Conservation (phyloP, 1,284 basidiomycete species). For the Irpex rosettiformis region DNA sequence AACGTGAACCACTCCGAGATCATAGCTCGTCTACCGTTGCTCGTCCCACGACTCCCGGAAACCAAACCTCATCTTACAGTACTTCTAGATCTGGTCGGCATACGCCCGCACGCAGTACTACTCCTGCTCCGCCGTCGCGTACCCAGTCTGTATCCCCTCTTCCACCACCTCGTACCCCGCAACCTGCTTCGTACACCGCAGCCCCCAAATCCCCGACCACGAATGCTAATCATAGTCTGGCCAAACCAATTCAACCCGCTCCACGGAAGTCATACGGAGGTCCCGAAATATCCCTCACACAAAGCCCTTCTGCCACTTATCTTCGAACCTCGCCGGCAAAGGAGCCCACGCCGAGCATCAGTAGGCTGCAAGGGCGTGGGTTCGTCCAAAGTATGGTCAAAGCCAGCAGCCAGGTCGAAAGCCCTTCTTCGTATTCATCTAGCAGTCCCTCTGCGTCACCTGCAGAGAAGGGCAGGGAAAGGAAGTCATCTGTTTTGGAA, state of each 20-base stretch:
- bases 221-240: conserved; percentile 49
- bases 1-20: neutral
- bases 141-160: conserved; percentile 15
- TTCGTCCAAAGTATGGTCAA: conserved; percentile 80
- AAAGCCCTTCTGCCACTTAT: conserved; percentile 54
- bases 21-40: neutral
- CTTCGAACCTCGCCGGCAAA: conserved; percentile 53
- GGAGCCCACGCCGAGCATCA: conserved; percentile 76
- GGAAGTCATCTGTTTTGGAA: conserved; percentile 53
- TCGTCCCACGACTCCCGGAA: neutral
- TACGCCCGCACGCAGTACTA: conserved; percentile 7
- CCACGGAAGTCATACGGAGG: conserved; percentile 40
- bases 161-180: conserved; percentile 22
- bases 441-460: conserved; percentile 9
- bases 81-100: neutral
- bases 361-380: conserved; percentile 75
- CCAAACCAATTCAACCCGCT: conserved; percentile 46
- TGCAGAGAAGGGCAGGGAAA: conserved; percentile 20
- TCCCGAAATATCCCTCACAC: conserved; percentile 44
- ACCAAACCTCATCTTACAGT: neutral
- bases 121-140: conserved; percentile 14
- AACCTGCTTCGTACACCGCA: conserved; percentile 29
- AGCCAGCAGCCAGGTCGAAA: conserved; percentile 51
- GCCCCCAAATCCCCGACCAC: conserved; percentile 35
- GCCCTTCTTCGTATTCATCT: conserved; percentile 7